phyloP scores from a whole-genome alignment of 2,329 filamentous ascomycete genomes.

The Diaporthe citriasiana region DNA sequence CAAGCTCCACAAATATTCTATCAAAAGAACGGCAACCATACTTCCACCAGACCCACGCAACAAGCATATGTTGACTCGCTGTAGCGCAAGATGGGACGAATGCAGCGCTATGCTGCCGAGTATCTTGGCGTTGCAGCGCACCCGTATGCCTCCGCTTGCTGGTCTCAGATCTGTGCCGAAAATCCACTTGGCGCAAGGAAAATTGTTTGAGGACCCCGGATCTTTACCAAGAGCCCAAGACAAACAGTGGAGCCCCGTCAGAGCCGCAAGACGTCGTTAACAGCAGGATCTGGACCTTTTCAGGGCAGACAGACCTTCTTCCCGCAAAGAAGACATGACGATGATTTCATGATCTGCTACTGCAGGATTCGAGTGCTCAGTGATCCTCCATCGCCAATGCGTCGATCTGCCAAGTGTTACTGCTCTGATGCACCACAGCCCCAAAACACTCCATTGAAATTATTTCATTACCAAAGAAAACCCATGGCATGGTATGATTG shows the following conservation, averaged over 20 bases:
- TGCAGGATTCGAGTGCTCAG: background rate
- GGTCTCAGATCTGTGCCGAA: constrained; percentile 35
- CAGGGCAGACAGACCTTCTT: background rate
- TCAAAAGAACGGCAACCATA: constrained; percentile 21
- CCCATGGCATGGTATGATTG: background rate
- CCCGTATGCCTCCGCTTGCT: constrained; percentile 1
- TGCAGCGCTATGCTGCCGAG: constrained; percentile 23
- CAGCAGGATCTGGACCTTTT: background rate
- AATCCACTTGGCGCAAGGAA: constrained; percentile 10
- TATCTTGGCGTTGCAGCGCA: constrained; percentile 40
- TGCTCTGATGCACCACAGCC: constrained; percentile 1
- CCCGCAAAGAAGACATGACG: background rate
- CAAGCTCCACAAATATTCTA: constrained; percentile 25
- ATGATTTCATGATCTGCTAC: constrained; percentile 19
- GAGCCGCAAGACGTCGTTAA: background rate
- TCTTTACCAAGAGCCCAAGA: constrained; percentile 10
- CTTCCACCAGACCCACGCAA: background rate
- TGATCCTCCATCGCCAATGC: constrained; percentile 6
- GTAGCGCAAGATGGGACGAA: constrained; percentile 31
- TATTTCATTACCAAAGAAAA: background rate
- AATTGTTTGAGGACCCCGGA: constrained; percentile 22
- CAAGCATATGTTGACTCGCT: background rate
- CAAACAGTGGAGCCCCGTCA: constrained; percentile 7
- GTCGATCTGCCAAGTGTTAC: constrained; percentile 22
- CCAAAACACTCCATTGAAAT: background rate